Evolutionary conservation across 345 rosid species (phyloP), one percentile per base, ranked within the genome.

Genomic region (Conringia planisiliqua): DNA sequence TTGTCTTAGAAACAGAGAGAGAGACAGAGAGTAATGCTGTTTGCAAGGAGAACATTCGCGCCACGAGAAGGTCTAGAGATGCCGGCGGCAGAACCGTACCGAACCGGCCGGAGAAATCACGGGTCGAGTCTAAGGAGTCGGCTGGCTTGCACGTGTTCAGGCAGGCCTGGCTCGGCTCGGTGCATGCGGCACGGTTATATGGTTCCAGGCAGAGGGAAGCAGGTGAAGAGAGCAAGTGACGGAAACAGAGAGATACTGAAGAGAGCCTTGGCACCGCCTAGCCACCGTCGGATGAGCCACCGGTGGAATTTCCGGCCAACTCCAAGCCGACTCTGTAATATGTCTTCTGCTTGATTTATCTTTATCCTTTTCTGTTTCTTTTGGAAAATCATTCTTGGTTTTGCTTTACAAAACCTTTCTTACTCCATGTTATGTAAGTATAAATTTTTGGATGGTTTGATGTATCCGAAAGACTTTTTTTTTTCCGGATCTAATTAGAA

Each of bases 301-400:
- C 65, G 87, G 82, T 77, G 68, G 83, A 82, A 72, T 51, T 84
- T 84, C 80, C 74, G 74, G 51, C 85, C 85, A 32, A 80, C 85
- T n/a, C 87, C 85, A 9, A 84, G 87, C 65, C 73, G 87, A 60
- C 85, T 84, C 7, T 82, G 82, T 59, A 68, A 78, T 62, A 79
- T 84, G 83, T 82, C 85, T 10, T 71, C 68, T 71, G 77, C 82
- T 46, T 84, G 60, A 72, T 11, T 33, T 20, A 3, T 62, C 36
- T 58, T 22, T 22, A 51, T 51, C 29, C 4, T 51, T 13, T 22
- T 54, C 12, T 14, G 22, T 13, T 4, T 54, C 12, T 52, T 42
- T 54, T 8, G 33, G 38, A 65, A 65, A 43, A 43, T 17, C 17
- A 24, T 30, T 30, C 9, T 30, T 0, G 42, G 16, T 66, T 50